A percentile compares a stretch with the other conserved stretches of the same genome.
phyloP scores from a whole-genome alignment of 805 yeast species.

The Wickerhamiella alocasiicola region DNA sequence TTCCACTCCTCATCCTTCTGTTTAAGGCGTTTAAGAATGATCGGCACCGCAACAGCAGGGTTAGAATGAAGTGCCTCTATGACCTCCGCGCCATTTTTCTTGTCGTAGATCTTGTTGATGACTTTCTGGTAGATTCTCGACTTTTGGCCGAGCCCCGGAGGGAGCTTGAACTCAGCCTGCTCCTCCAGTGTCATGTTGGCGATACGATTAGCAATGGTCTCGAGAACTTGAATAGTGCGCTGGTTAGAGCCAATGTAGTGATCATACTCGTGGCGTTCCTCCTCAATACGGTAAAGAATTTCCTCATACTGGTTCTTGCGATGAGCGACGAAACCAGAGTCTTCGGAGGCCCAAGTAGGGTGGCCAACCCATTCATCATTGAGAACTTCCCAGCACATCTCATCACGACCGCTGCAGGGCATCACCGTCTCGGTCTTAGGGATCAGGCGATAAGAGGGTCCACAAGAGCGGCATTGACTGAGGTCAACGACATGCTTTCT shows the following conservation, averaged over 20 bases:
- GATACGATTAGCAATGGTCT: constrained; percentile 86
- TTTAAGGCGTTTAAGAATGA: constrained; percentile 80
- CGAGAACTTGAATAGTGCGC: constrained; percentile 88
- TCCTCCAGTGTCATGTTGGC: constrained; percentile 90
- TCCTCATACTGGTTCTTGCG: constrained; percentile 97
- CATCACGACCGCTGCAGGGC: constrained; percentile 98
- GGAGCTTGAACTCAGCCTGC: constrained; percentile 70
- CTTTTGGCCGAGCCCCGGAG: constrained; percentile 87
- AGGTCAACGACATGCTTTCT: constrained; percentile 87
- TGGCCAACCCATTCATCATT: constrained; percentile 99
- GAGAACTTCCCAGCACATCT: constrained; percentile 97
- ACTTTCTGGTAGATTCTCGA: constrained; percentile 93
- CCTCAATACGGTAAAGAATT: constrained; percentile 85
- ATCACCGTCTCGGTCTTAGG: constrained; percentile 90
- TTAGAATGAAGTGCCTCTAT: constrained; percentile 90
- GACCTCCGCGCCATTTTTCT: constrained; percentile 90
- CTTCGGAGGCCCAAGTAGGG: constrained; percentile 99
- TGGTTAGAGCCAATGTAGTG: constrained; percentile 89
- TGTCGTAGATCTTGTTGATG: constrained; percentile 81
- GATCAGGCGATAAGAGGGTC: constrained; percentile 84
- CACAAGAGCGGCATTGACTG: constrained; percentile 82
- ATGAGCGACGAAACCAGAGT: constrained; percentile 97
- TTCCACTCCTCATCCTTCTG: constrained; percentile 99
- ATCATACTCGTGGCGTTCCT: constrained; percentile 95
- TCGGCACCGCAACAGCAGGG: constrained; percentile 91